These are phyloP conservation scores for Blastobotrys arbuscula DNA, from an alignment of 1,139 yeast genomes.

Conservation along the genomic window DNA sequence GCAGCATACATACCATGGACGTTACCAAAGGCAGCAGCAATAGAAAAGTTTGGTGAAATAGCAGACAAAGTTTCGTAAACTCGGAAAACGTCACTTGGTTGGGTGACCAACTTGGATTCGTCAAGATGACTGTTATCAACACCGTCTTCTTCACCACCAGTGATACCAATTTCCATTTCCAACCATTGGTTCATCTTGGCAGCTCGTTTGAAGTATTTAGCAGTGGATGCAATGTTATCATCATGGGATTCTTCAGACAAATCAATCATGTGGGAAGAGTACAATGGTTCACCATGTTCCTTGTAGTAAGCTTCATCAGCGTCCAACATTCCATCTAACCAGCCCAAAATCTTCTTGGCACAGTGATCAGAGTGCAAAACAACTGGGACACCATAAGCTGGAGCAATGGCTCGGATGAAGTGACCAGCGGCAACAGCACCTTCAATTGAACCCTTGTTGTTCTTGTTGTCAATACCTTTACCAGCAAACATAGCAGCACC, in stretches of 20 bases:
- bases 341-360: slow-evolving; percentile 95
- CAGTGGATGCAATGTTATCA: slow-evolving; percentile 92
- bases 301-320: slow-evolving; percentile 93
- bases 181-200: slow-evolving; percentile 94
- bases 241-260: slow-evolving; percentile 95
- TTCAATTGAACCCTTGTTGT: slow-evolving; percentile 89
- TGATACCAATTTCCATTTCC: slow-evolving; percentile 99
- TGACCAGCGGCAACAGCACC: slow-evolving; percentile 99
- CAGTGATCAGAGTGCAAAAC: slow-evolving; percentile 98
- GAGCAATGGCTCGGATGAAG: slow-evolving; percentile 94
- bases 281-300: slow-evolving; percentile 86
- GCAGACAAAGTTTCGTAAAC: slow-evolving; percentile 87
- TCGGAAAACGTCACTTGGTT: slow-evolving; percentile 89
- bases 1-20: slow-evolving; percentile 99
- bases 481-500: slow-evolving; percentile 97
- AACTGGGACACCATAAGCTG: slow-evolving; percentile 94
- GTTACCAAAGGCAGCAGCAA: slow-evolving; percentile 99
- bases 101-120: slow-evolving; percentile 85
- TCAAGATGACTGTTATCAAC: slow-evolving; percentile 95
- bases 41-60: slow-evolving; percentile 96
- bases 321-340: slow-evolving; percentile 97
- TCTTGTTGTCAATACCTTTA: slow-evolving; percentile 92
- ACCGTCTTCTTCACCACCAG: slow-evolving; percentile 99
- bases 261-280: slow-evolving; percentile 99
- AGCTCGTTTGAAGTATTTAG: slow-evolving; percentile 90